phyloP scores from a whole-genome alignment of 2,329 filamentous ascomycete species.

The Ascomycota sp. region DNA sequence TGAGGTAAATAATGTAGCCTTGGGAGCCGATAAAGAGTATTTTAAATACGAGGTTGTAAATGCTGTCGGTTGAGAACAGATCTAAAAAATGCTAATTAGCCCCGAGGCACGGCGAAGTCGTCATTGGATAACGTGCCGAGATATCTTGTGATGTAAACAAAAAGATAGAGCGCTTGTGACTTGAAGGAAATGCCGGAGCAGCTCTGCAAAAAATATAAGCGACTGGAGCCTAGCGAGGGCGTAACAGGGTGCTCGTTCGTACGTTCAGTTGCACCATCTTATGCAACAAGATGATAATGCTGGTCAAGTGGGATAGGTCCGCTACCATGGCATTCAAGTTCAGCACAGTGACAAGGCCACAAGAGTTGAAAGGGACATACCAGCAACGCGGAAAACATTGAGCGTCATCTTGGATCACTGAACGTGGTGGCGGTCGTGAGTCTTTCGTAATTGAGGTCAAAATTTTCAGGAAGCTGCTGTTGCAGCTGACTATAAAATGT shows the following conservation, averaged over 20 bases:
- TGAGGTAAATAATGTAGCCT: slow-evolving; percentile 89
- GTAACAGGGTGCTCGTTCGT: slow-evolving; percentile 13
- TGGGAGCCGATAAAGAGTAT: slow-evolving; percentile 82
- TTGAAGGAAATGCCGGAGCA: slow-evolving; percentile 98
- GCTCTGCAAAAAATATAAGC: slow-evolving; percentile 41
- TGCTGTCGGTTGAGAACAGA: slow-evolving; percentile 62
- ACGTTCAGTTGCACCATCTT: slow-evolving; percentile 93
- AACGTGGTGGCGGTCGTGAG: too few relatives aligned
- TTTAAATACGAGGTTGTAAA: slow-evolving; percentile 93
- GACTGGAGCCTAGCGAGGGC: neutral
- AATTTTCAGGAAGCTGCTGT: too few relatives aligned
- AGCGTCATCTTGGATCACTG: slow-evolving; percentile 26
- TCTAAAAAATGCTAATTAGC: too few relatives aligned
- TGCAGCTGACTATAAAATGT: too few relatives aligned
- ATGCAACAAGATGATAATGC: slow-evolving; percentile 83
- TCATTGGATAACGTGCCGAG: slow-evolving; percentile 33
- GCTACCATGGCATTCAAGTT: slow-evolving; percentile 27
- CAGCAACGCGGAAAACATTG: slow-evolving; percentile 38
- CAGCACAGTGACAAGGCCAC: too few relatives aligned
- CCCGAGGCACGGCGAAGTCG: too few relatives aligned
- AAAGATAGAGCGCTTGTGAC: slow-evolving; percentile 82
- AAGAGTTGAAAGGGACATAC: too few relatives aligned
- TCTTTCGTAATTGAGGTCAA: too few relatives aligned
- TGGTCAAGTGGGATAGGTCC: slow-evolving; percentile 88
- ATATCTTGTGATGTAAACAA: slow-evolving; percentile 89